Evolutionary conservation across 2,329 filamentous ascomycete genomes (phyloP).

Genomic region (Cladosporium sp.): DNA sequence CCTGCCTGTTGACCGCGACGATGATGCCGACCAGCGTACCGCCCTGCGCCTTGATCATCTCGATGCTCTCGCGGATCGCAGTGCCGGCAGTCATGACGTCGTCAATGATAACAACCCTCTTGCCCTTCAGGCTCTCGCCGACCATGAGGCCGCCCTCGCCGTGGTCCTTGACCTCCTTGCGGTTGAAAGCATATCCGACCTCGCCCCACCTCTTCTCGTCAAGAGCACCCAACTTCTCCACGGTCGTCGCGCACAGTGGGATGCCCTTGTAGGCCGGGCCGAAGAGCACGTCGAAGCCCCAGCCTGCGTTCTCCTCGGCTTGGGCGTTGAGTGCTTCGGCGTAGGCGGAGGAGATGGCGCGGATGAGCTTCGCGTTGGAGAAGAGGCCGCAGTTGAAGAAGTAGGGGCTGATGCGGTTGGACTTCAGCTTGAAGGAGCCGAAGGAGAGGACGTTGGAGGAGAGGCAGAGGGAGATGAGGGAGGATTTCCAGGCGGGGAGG

Average conservation of each 20-base stretch:
- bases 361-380: conserved; percentile 75
- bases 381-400: conserved; percentile 97
- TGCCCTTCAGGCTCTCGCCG: conserved; percentile 79
- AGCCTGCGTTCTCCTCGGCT: conserved; percentile 44
- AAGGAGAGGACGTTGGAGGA: conserved; percentile 72
- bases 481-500: conserved; percentile 62
- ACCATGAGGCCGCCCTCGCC: conserved; percentile 94
- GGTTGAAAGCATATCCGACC: conserved; percentile 85
- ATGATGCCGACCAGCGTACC: conserved; percentile 84
- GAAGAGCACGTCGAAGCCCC: conserved; percentile 81
- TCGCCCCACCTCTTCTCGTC: conserved; percentile 65
- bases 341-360: conserved; percentile 77
- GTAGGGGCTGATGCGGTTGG: conserved; percentile 85
- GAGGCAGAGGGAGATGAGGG: conserved; percentile 70
- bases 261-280: conserved; percentile 97
- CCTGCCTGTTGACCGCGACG: conserved; percentile 82
- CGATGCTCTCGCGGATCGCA: conserved; percentile 87
- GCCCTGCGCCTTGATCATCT: conserved; percentile 82
- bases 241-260: conserved; percentile 76
- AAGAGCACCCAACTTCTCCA: conserved; percentile 71
- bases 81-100: conserved; percentile 96
- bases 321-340: conserved; percentile 60
- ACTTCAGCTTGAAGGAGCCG: conserved; percentile 87
- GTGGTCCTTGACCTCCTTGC: conserved; percentile 95
- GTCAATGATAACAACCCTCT: conserved; percentile 86